A percentile compares a stretch with the other conserved stretches of the same genome.
Evolutionary conservation across 176 grass and related monocot species (phyloP).

Genomic region (Triticum urartu): DNA sequence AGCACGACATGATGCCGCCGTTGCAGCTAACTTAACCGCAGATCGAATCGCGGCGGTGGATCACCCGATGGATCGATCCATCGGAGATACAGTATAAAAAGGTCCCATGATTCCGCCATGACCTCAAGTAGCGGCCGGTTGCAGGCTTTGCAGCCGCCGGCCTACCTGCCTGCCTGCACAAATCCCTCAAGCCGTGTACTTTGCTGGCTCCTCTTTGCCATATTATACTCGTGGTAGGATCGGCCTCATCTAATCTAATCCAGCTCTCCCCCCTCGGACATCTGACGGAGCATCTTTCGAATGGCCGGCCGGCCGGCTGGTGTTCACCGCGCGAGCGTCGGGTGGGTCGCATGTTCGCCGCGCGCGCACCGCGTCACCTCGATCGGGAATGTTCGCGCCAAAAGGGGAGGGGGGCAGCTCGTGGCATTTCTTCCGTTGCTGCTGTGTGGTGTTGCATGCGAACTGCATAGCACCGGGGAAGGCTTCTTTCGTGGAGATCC

Average conservation of each 20-base stretch:
- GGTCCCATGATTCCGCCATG: slow-evolving; percentile 29
- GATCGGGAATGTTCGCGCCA: slow-evolving; percentile 20
- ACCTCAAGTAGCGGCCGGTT: not conserved
- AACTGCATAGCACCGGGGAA: not conserved
- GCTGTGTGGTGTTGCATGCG: not conserved
- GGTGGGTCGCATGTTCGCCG: slow-evolving; percentile 38
- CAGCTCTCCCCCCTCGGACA: not conserved
- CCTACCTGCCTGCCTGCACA: not conserved
- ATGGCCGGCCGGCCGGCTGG: not conserved
- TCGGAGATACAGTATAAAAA: not conserved
- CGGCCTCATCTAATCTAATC: not conserved
- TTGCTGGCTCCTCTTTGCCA: not conserved
- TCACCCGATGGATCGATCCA: not conserved
- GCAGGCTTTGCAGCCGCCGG: not conserved
- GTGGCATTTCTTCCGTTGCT: not conserved
- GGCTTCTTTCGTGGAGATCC: slow-evolving; percentile 24
- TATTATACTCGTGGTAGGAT: not conserved
- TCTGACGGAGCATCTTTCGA: not conserved
- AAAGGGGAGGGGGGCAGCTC: slow-evolving; percentile 5
- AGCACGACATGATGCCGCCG: not conserved
- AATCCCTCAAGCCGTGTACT: not conserved
- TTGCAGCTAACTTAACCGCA: slow-evolving; percentile 20
- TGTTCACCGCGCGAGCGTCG: not conserved
- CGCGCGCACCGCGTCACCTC: slow-evolving; percentile 16
- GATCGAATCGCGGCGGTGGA: not conserved